Base-by-base conservation (phyloP, 495 filamentous ascomycete species). In the Annulohypoxylon moriforme region DNA sequence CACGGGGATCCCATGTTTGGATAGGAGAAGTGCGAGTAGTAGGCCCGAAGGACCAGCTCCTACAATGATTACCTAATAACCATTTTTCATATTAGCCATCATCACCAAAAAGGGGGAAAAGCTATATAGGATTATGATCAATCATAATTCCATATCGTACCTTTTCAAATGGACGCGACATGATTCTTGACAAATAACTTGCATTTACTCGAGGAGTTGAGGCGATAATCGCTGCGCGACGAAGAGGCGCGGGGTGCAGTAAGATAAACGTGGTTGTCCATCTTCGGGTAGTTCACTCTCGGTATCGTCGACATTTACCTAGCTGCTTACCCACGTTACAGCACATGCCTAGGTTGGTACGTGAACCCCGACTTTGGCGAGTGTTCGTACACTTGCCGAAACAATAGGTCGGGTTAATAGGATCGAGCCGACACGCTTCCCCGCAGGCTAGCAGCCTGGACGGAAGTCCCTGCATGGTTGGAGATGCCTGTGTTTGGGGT, bases 11-110 rank as follows among this genome's bases (percentile, higher is more conserved):
- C 85, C 84, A 64, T 82, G 76, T 74, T 85, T 85, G 9, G 85
- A 79, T 8, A 90, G 83, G 16, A 90, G 78, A 11, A 90, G 75
- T 0, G 81, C 79, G 0, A 89, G 83, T 11, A 89, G 81, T 3
- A 90, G 83, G 20, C 87, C 85, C 0, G 86, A 85, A 2, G 87
- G 87, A 1, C 86, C 87, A 11, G 87, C 87, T 27, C 87, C 86
- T 4, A 88, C 87, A 33, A 89, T 76, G 36, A 80, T 16, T 34
- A 81, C 74, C 79, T 82, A 56, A 36, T 65, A 36, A 36, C 22
- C 27, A 40, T 44, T 24, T 4, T 27, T 44, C 9, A 10, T 53
- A 44, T 60, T 34, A 64, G 65, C 16, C 8, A 11, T n/a, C 25
- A 13, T 22, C 14, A 34, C 9, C 0, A n/a, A 61, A 58, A 22